phyloP scores from a whole-genome alignment of 208 protist genomes.

The Crithidia brevicula region DNA sequence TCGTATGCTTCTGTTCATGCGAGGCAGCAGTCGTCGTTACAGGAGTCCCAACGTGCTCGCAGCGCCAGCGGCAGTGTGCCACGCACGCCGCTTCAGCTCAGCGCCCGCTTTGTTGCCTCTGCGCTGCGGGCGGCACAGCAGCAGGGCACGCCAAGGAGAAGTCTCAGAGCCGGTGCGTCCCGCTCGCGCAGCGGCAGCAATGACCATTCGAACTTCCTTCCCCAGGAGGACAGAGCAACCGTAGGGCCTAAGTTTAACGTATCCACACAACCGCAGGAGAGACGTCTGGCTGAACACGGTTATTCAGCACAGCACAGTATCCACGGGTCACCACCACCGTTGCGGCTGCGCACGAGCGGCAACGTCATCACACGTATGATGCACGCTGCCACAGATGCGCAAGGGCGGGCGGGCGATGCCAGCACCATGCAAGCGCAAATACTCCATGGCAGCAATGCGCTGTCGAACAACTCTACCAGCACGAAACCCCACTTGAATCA shows the following conservation, averaged over 20 bases:
- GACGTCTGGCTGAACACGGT: too few species aligned
- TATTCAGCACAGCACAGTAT: too few species aligned
- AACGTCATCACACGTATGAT: constrained; percentile 4
- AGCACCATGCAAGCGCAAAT: not conserved
- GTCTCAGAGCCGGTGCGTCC: not conserved
- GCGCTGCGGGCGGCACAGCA: constrained; percentile 18
- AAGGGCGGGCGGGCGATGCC: not conserved
- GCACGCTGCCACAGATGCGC: constrained; percentile 9
- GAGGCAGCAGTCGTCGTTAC: not conserved
- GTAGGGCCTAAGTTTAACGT: too few species aligned
- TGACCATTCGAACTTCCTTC: too few species aligned
- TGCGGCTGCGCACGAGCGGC: too few species aligned
- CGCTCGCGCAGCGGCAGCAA: not conserved
- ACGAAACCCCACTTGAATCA: too few species aligned
- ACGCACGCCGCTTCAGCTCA: constrained; percentile 7
- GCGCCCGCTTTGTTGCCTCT: constrained; percentile 26
- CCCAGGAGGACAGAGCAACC: too few species aligned
- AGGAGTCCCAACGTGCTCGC: not conserved
- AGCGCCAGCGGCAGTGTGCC: not conserved
- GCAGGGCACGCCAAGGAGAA: constrained; percentile 5
- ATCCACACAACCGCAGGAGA: too few species aligned
- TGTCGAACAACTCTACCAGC: too few species aligned
- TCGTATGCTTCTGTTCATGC: not conserved
- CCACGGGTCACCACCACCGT: too few species aligned
- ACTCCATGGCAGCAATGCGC: too few species aligned